Percentiles rank a stretch among this genome's conserved stretches.
Evolutionary conservation across 2,329 filamentous ascomycete species (phyloP).

Genomic region (Pseudogymnoascus destructans): DNA sequence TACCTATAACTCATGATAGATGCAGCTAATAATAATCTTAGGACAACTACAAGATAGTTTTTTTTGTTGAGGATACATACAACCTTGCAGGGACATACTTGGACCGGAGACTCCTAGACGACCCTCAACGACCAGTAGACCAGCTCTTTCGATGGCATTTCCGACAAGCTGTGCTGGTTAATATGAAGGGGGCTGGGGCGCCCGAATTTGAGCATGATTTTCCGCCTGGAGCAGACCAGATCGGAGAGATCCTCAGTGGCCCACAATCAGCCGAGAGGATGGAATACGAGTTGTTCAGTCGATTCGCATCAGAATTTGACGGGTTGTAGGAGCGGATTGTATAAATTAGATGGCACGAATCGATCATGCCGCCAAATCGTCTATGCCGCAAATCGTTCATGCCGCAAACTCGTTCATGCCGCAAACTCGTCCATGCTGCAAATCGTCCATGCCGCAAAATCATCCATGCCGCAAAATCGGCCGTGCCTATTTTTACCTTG

Average conservation of each 20-base stretch:
- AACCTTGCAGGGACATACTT: conserved; percentile 16
- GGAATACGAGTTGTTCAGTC: conserved; percentile 22
- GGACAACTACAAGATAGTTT: conserved; percentile 21
- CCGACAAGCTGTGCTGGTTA: conserved; percentile 19
- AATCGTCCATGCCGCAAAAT: too few species aligned
- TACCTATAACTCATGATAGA: conserved; percentile 4
- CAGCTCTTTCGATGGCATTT: conserved; percentile 22
- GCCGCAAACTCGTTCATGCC: too few species aligned
- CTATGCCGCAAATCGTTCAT: too few species aligned
- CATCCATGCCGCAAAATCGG: too few species aligned
- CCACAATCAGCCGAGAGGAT: conserved; percentile 30
- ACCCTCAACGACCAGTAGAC: conserved; percentile 13
- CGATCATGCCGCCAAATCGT: too few species aligned
- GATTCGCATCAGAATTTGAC: conserved; percentile 13
- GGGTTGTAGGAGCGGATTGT: not conserved
- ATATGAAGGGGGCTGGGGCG: conserved; percentile 21
- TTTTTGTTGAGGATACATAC: conserved; percentile 17
- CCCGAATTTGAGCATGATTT: conserved; percentile 21
- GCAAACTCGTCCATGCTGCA: too few species aligned
- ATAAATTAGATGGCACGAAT: conserved; percentile 10
- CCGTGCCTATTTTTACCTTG: not conserved
- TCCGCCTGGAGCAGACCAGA: conserved; percentile 22
- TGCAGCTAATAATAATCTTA: conserved; percentile 12
- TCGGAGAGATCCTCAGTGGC: conserved; percentile 36
- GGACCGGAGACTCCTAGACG: conserved; percentile 14